Evolutionary conservation across 2,329 filamentous ascomycete genomes (phyloP).

Genomic region (Colletotrichum endophyticum): DNA sequence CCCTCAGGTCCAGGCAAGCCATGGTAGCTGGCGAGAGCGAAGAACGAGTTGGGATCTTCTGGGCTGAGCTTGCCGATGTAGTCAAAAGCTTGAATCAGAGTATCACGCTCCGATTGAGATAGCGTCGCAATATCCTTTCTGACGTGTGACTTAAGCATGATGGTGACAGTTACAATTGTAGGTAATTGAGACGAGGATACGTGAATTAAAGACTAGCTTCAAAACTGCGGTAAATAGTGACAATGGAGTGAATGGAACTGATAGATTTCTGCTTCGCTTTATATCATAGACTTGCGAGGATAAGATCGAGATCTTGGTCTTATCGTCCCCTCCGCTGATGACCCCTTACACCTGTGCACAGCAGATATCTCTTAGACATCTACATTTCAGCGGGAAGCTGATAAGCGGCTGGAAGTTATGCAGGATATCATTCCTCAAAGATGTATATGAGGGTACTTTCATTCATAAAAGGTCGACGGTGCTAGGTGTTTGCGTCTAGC

Average conservation of each 20-base stretch:
- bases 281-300: background rate
- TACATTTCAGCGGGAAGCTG: background rate
- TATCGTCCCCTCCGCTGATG: background rate
- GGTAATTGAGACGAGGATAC: background rate
- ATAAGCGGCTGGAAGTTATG: background rate
- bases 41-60: conserved; percentile 25
- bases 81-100: background rate
- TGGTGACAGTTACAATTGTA: background rate
- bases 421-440: background rate
- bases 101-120: background rate
- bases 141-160: background rate
- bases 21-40: conserved; percentile 29
- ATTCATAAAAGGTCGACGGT: background rate
- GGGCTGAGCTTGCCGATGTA: background rate
- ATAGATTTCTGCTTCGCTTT: background rate
- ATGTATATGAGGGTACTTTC: background rate
- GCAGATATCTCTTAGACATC: background rate
- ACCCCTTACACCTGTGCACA: background rate
- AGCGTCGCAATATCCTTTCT: background rate
- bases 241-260: background rate
- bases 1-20: conserved; percentile 23
- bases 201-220: background rate
- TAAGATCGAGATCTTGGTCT: background rate
- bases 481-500: background rate
- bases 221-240: background rate